Percentiles rank a stretch among this genome's conserved stretches.
Conservation (phyloP, 768 basidiomycete species). For the Rhodotorula diobovata region DNA sequence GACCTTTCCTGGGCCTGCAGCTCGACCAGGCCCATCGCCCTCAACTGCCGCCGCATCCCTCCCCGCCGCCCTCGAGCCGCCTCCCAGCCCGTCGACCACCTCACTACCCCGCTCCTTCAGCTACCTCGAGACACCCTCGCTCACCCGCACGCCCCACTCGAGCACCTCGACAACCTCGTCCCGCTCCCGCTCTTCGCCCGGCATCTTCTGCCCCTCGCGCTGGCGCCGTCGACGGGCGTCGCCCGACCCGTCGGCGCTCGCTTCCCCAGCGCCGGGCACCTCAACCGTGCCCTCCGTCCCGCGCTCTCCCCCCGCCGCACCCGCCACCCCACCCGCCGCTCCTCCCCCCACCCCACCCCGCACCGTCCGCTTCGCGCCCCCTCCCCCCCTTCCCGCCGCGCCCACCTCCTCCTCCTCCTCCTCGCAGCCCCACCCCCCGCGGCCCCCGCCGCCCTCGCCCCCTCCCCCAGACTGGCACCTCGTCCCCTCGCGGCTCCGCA, state of each 20-base stretch:
- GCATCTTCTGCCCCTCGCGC: not conserved
- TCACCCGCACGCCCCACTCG: too few species aligned
- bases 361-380: not conserved
- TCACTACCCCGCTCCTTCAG: too few species aligned
- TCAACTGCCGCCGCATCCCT: too few species aligned
- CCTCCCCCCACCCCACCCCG: not conserved
- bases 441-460: too few species aligned
- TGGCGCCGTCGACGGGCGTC: not conserved
- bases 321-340: not conserved
- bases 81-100: not conserved
- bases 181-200: not conserved
- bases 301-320: not conserved
- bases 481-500: not conserved
- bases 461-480: not conserved
- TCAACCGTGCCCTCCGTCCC: not conserved
- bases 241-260: too few species aligned
- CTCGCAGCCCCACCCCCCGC: too few species aligned
- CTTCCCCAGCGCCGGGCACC: not conserved
- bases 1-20: too few species aligned
- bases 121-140: too few species aligned
- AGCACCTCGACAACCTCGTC: too few species aligned
- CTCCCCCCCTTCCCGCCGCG: not conserved
- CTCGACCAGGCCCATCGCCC: too few species aligned
- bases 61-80: too few species aligned
- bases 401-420: not conserved